phyloP scores from a whole-genome alignment of 2,329 filamentous ascomycete genomes.

The Phaeoacremonium minimum region DNA sequence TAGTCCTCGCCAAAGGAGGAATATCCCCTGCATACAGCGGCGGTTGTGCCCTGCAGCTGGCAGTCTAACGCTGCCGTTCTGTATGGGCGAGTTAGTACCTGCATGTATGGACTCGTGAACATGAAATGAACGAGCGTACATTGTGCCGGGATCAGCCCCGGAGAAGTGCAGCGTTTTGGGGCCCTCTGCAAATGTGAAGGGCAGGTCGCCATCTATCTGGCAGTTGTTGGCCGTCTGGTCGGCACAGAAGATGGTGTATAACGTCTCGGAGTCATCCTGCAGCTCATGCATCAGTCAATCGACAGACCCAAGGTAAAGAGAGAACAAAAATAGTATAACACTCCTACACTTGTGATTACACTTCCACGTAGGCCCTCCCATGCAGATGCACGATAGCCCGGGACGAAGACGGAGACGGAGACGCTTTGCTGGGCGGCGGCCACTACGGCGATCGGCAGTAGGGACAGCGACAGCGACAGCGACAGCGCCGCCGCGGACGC shows the following conservation, averaged over 20 bases:
- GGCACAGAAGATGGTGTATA: constrained; percentile 45
- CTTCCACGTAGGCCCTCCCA: constrained; percentile 42
- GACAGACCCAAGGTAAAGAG: too few species aligned
- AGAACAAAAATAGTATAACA: too few species aligned
- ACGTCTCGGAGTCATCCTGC: constrained; percentile 34
- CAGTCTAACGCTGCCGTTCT: constrained; percentile 41
- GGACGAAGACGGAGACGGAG: constrained; percentile 39
- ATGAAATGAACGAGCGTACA: constrained; percentile 33
- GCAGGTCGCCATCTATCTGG: constrained; percentile 38
- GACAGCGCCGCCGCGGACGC: too few species aligned
- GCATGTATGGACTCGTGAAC: neutral
- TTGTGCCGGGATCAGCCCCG: constrained; percentile 35
- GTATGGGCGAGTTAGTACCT: constrained; percentile 1
- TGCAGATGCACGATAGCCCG: constrained; percentile 33
- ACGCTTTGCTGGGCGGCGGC: constrained; percentile 21
- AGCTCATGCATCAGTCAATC: too few species aligned
- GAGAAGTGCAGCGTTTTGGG: constrained; percentile 37
- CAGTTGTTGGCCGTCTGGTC: constrained; percentile 33
- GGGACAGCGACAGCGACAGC: constrained; percentile 3
- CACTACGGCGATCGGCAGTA: constrained; percentile 11
- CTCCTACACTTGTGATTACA: constrained; percentile 35
- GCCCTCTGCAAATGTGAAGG: constrained; percentile 42
- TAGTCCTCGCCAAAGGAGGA: constrained; percentile 35
- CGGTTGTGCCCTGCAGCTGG: constrained; percentile 33
- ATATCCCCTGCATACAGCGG: constrained; percentile 43